Evolutionary conservation across 1,284 basidiomycete species (phyloP).

Genomic region (Trichosporon ovoides): DNA sequence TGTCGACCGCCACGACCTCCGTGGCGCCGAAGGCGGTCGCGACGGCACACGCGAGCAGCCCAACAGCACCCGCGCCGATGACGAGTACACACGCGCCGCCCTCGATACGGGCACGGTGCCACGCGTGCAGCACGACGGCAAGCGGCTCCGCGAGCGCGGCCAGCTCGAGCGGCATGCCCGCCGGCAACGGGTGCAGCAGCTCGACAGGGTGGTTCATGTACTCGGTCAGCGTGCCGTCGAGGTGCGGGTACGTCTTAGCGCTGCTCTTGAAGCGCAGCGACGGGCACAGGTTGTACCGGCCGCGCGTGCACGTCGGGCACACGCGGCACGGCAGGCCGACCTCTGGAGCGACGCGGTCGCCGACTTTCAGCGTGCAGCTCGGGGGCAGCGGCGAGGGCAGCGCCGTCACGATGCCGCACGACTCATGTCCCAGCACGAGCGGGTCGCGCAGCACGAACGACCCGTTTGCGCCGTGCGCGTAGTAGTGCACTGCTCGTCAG

Average conservation of each 20-base stretch:
- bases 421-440: slow-evolving; percentile 89
- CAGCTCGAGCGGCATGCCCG: slow-evolving; percentile 65
- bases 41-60: slow-evolving; percentile 75
- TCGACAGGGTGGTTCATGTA: slow-evolving; percentile 81
- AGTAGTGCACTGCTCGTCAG: slow-evolving; percentile 70
- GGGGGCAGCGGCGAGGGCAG: slow-evolving; percentile 31
- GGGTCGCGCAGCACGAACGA: slow-evolving; percentile 74
- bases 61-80: slow-evolving; percentile 87
- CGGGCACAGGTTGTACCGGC: slow-evolving; percentile 92
- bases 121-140: slow-evolving; percentile 79
- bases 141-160: slow-evolving; percentile 88
- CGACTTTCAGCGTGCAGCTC: slow-evolving; percentile 57
- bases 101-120: slow-evolving; percentile 61
- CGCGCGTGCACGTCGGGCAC: slow-evolving; percentile 54
- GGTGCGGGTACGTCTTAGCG: slow-evolving; percentile 87
- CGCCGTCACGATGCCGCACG: slow-evolving; percentile 61
- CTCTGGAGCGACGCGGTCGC: slow-evolving; percentile 90
- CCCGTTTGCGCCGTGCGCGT: slow-evolving; percentile 79
- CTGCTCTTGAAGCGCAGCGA: slow-evolving; percentile 76
- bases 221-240: slow-evolving; percentile 83
- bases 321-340: slow-evolving; percentile 80
- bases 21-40: slow-evolving; percentile 67
- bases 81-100: slow-evolving; percentile 70
- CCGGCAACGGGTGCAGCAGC: slow-evolving; percentile 80
- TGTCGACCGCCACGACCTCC: slow-evolving; percentile 72